phyloP scores from a whole-genome alignment of 352 stramenopile species.

The Phytopythium kandeliae region DNA sequence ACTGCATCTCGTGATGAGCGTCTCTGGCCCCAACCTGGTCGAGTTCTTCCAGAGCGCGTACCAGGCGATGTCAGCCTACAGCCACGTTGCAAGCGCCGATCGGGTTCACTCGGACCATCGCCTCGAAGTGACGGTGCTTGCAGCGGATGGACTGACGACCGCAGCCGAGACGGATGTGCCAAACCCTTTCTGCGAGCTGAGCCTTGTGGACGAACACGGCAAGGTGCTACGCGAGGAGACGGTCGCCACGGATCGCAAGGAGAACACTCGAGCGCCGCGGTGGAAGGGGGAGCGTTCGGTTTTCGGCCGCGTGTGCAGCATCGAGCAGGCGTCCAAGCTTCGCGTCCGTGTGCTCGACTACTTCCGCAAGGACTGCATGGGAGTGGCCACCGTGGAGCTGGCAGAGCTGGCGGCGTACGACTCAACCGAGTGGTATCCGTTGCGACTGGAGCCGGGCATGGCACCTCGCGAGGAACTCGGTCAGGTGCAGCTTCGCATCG shows the following conservation, averaged over 20 bases:
- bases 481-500: slow-evolving; percentile 44
- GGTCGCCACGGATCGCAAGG: slow-evolving; percentile 42
- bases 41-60: slow-evolving; percentile 53
- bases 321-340: slow-evolving; percentile 48
- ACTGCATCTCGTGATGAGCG: slow-evolving; percentile 58
- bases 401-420: slow-evolving; percentile 44
- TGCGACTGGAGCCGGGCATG: slow-evolving; percentile 44
- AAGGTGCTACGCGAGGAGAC: slow-evolving; percentile 45
- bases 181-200: slow-evolving; percentile 60
- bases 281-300: slow-evolving; percentile 63
- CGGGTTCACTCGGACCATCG: slow-evolving; percentile 65
- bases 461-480: slow-evolving; percentile 39
- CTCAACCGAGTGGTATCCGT: slow-evolving; percentile 37
- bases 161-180: slow-evolving; percentile 57
- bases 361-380: slow-evolving; percentile 53
- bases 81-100: slow-evolving; percentile 33
- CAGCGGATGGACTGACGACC: slow-evolving; percentile 41
- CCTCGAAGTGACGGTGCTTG: slow-evolving; percentile 55
- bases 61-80: slow-evolving; percentile 25
- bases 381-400: slow-evolving; percentile 37
- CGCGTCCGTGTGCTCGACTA: slow-evolving; percentile 47
- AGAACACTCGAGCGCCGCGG: slow-evolving; percentile 46
- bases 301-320: slow-evolving; percentile 51
- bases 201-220: slow-evolving; percentile 41
- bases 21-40: slow-evolving; percentile 55